Base-by-base conservation (phyloP, 2,329 filamentous ascomycete species). In the Herpomyces periplanetae region DNA sequence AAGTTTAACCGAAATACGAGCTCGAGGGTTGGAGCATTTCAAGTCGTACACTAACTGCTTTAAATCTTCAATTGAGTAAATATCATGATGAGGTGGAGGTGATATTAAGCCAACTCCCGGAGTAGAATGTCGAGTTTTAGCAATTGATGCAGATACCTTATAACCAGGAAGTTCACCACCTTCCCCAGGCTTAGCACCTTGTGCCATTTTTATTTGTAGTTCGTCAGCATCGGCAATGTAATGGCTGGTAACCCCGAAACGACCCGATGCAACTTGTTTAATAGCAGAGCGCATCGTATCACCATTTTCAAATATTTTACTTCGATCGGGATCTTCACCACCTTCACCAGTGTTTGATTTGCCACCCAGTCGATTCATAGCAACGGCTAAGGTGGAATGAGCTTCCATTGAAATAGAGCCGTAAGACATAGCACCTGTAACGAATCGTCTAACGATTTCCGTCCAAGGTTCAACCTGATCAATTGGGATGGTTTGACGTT, bases 401-500 rank as follows among this genome's bases (percentile, higher is more conserved):
- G 75, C 75, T 39, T 91, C 75, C 69, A 88, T 87, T 4, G 75
- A 88, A 32, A 91, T 91, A 15, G 75, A 88, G 18, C 75, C 75
- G 35, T 91, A 91, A 2, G 75, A 91, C 75, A 91, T 91, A 30
- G 75, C 75, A 36, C 75, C 75, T 15, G 75, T 88, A 31, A 75
- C 80, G 45, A 88, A 88, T 26, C 75, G 65, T 27, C 75, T 65
- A 17, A 88, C 75, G 30, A 91, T 88, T 32, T 88, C 73, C 3
- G 75, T 88, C 75, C 75, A 91, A 9, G 75, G 69, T 44, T 91
- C 75, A 23, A 91, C 75, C 40, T 88, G 73, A 29, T 88, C 75
- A 27, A 91, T 85, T 3, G 73, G 69, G 11, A 91, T 68, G 1
- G 73, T 57, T 8, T 50, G 56, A 28, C 57, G 50, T 28, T 80